phyloP scores from a whole-genome alignment of 495 filamentous ascomycete genomes.

The Aspergillus funiculosus region DNA sequence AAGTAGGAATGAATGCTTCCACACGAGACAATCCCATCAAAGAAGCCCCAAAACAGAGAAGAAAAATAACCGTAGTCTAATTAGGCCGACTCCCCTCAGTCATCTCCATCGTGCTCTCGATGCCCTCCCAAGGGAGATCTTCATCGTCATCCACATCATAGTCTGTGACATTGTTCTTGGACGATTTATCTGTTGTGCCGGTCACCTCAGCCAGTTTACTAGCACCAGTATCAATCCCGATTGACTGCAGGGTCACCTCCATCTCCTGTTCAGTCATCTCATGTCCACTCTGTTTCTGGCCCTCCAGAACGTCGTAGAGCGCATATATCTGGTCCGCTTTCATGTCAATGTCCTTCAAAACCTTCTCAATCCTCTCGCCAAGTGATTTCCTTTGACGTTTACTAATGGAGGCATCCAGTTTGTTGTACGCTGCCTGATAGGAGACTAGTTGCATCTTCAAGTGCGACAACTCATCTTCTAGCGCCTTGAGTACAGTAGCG shows the following conservation, averaged over 20 bases:
- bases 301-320: slow-evolving; percentile 86
- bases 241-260: slow-evolving; percentile 60
- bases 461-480: slow-evolving; percentile 79
- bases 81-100: slow-evolving; percentile 26
- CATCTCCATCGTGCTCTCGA: slow-evolving; percentile 47
- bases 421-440: slow-evolving; percentile 57
- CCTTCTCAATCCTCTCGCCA: slow-evolving; percentile 55
- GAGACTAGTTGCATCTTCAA: slow-evolving; percentile 60
- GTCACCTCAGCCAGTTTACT: slow-evolving; percentile 27
- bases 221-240: slow-evolving; percentile 42
- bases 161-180: slow-evolving; percentile 26
- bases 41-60: neutral
- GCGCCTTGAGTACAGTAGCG: slow-evolving; percentile 68
- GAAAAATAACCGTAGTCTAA: slow-evolving; percentile 5
- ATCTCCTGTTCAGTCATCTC: slow-evolving; percentile 61
- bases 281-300: slow-evolving; percentile 59
- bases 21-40: neutral
- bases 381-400: slow-evolving; percentile 63
- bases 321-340: slow-evolving; percentile 87
- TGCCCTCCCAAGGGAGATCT: slow-evolving; percentile 48
- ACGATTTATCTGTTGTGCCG: slow-evolving; percentile 31
- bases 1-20: neutral
- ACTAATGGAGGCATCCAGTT: slow-evolving; percentile 60
- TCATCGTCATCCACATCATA: slow-evolving; percentile 33
- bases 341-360: slow-evolving; percentile 61